Base-by-base conservation (phyloP, 805 yeast genomes). In the Candida nonsorbophila region DNA sequence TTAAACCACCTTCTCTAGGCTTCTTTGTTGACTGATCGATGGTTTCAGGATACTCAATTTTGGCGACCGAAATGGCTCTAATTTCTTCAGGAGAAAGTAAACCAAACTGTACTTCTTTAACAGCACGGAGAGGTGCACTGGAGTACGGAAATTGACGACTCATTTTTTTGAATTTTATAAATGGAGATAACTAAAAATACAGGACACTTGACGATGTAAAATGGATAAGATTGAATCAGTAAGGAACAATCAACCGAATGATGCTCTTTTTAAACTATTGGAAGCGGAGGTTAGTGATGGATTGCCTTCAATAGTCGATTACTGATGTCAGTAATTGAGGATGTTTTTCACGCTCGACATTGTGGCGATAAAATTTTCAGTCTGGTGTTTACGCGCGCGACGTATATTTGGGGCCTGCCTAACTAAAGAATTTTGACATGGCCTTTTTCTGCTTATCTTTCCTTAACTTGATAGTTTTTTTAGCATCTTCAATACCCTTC, bases 101-200 rank as follows among this genome's bases (percentile, higher is more conserved):
- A 40, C 99, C 98, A 69, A 92, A 94, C 69, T 92, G 98, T 54
- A 88, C 97, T 73, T 92, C 98, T 65, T 88, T 90, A 40, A 92
- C 88, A 29, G 96, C 80, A 60, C 97, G 86, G 60, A 92, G 77
- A 32, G 98, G 98, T 38, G 98, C 98, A 69, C 97, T 87, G 36
- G 97, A 92, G 71, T 84, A 88, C 53, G 96, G 94, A 58, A 90
- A 62, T 41, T 60, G 68, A 36, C 68, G 68, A 56, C 69, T 63
- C 70, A 64, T 64, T 7, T 13, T 19, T 13, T 24, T 16, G 15
- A 12, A 16, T 24, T 12, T 40, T 18, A 28, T 12, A 7, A 16
- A 17, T 21, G n/a, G 16, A 8, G n/a, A n/a, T n/a, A n/a, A n/a
- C n/a, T n/a, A n/a, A n/a, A n/a, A n/a, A n/a, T n/a, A n/a, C n/a